These are phyloP conservation scores for Globisporangium acanthophoron DNA, from an alignment of 352 stramenopile genomes.

Conservation along the genomic window DNA sequence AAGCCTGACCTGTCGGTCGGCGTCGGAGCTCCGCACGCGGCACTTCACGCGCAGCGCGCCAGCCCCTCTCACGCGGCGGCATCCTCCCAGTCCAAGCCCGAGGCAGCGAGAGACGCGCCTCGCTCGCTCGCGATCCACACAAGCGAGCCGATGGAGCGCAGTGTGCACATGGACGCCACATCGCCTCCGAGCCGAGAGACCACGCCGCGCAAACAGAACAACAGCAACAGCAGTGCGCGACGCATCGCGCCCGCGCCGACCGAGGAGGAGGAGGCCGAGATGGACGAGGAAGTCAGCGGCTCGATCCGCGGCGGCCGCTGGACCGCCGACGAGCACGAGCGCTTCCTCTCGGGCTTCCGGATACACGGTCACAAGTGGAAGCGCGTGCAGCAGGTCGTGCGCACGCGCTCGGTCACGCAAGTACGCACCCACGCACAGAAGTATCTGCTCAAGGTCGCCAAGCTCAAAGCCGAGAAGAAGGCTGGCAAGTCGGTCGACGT, in stretches of 20 bases:
- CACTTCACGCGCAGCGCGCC: constrained; percentile 15
- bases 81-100: neutral
- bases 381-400: constrained; percentile 84
- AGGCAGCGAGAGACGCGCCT: neutral
- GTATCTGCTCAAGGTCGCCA: constrained; percentile 87
- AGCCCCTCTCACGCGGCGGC: neutral
- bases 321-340: constrained; percentile 83
- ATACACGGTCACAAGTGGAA: constrained; percentile 90
- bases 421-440: constrained; percentile 87
- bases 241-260: constrained; percentile 52
- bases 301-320: constrained; percentile 79
- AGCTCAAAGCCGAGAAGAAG: constrained; percentile 83
- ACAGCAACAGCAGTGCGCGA: constrained; percentile 6
- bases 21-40: constrained; percentile 22
- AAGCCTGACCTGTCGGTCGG: constrained; percentile 37
- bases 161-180: neutral
- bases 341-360: constrained; percentile 80
- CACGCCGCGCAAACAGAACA: constrained; percentile 9
- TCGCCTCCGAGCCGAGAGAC: constrained; percentile 8
- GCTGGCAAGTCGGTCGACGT: constrained; percentile 20
- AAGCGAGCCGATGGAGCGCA: constrained; percentile 4
- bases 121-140: constrained; percentile 12
- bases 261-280: constrained; percentile 61
- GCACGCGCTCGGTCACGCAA: constrained; percentile 84
- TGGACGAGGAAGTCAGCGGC: constrained; percentile 35